phyloP scores from a whole-genome alignment of 2,329 filamentous ascomycete species.

The Fusarium bactridioides region DNA sequence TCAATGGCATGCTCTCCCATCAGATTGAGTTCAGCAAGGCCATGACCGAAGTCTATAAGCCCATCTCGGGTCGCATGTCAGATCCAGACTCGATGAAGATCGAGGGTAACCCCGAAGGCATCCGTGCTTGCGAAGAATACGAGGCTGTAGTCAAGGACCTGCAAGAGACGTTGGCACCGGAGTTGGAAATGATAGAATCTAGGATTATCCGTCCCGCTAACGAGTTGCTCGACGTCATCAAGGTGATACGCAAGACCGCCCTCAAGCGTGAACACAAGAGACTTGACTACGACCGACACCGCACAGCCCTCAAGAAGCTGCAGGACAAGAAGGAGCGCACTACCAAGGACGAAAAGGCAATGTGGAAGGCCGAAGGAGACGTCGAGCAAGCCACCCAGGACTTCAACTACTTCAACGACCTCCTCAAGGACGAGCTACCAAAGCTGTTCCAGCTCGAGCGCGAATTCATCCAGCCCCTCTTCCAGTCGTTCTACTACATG shows the following conservation, averaged over 20 bases:
- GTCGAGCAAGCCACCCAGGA: constrained; percentile 92
- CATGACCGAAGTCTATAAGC: constrained; percentile 96
- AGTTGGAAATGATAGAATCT: constrained; percentile 96
- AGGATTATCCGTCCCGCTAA: constrained; percentile 91
- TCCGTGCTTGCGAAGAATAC: constrained; percentile 95
- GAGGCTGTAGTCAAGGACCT: constrained; percentile 89
- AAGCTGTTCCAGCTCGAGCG: constrained; percentile 89
- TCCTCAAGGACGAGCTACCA: constrained; percentile 94
- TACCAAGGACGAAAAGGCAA: constrained; percentile 94
- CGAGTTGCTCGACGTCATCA: constrained; percentile 93
- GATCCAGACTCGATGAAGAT: constrained; percentile 84
- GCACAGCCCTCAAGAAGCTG: constrained; percentile 85
- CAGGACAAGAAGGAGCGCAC: constrained; percentile 98
- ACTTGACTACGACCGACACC: constrained; percentile 92
- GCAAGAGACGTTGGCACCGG: constrained; percentile 85
- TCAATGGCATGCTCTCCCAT: constrained; percentile 96
- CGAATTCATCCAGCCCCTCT: constrained; percentile 95
- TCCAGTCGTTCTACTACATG: constrained; percentile 99
- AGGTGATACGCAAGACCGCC: constrained; percentile 88
- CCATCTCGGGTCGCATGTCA: constrained; percentile 93
- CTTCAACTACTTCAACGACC: constrained; percentile 97
- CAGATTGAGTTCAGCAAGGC: constrained; percentile 99
- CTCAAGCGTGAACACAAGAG: constrained; percentile 97
- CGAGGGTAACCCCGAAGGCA: constrained; percentile 91
- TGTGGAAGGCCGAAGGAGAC: constrained; percentile 94